Evolutionary conservation across 768 basidiomycete genomes (phyloP).

Genomic region (Boletus pseudopeckii): DNA sequence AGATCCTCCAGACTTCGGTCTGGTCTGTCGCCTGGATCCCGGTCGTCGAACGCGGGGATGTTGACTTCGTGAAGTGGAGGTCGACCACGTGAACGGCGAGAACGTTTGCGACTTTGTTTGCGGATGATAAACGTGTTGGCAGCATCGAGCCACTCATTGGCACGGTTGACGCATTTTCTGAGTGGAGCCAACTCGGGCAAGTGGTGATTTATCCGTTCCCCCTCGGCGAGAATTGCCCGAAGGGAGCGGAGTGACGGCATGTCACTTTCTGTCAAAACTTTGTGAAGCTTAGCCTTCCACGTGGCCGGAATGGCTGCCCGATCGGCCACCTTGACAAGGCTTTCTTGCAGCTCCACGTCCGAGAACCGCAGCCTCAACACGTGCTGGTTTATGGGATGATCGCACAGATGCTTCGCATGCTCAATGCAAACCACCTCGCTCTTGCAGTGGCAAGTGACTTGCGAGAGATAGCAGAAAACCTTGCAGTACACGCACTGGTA

Average conservation of each 20-base stretch:
- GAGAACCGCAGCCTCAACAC: slow-evolving; percentile 77
- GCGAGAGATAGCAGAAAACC: slow-evolving; percentile 91
- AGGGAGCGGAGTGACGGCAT: slow-evolving; percentile 75
- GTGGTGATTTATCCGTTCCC: slow-evolving; percentile 76
- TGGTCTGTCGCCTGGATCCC: slow-evolving; percentile 63
- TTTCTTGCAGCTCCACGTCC: slow-evolving; percentile 72
- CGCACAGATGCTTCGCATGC: slow-evolving; percentile 77
- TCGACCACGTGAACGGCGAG: slow-evolving; percentile 58
- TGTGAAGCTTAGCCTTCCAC: slow-evolving; percentile 75
- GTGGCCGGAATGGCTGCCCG: slow-evolving; percentile 67
- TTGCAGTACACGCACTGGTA: slow-evolving; percentile 96
- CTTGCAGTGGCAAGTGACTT: slow-evolving; percentile 80
- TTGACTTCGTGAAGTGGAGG: slow-evolving; percentile 41
- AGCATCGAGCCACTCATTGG: slow-evolving; percentile 85
- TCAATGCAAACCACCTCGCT: slow-evolving; percentile 80
- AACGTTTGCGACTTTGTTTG: slow-evolving; percentile 78
- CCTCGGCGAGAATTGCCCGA: slow-evolving; percentile 81
- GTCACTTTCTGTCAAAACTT: slow-evolving; percentile 61
- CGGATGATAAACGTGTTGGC: slow-evolving; percentile 76
- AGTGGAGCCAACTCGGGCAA: slow-evolving; percentile 70
- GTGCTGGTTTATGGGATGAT: slow-evolving; percentile 51
- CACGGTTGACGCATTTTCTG: slow-evolving; percentile 74
- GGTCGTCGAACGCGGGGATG: slow-evolving; percentile 33
- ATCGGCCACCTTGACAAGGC: slow-evolving; percentile 59
- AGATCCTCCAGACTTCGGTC: slow-evolving; percentile 73